phyloP scores from a whole-genome alignment of 2,329 filamentous ascomycete species.

The Pestalotiopsis sp. region DNA sequence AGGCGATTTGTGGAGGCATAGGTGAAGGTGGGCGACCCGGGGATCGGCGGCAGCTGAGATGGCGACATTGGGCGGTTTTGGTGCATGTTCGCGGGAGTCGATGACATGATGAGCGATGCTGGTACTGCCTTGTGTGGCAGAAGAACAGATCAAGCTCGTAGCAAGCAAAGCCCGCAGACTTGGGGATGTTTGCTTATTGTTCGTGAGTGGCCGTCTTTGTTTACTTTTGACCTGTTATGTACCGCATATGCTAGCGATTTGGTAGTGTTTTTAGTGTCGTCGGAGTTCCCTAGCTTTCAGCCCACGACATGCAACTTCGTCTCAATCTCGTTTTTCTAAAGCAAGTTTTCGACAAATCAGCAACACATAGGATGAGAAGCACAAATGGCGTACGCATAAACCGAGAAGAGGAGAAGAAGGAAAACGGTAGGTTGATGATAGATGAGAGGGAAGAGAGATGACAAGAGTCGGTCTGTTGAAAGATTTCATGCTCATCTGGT shows the following conservation, averaged over 20 bases:
- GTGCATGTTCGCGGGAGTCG: not conserved
- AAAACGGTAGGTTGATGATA: not conserved
- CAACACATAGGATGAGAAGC: not conserved
- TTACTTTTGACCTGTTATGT: conserved; percentile 1
- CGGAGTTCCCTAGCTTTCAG: not conserved
- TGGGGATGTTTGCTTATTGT: not conserved
- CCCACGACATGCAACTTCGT: not conserved
- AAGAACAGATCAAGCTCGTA: not conserved
- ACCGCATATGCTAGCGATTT: not conserved
- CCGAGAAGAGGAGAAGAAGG: not conserved
- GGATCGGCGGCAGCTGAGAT: conserved; percentile 62
- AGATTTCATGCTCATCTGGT: conserved; percentile 4
- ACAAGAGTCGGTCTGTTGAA: not conserved
- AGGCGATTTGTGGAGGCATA: conserved; percentile 64
- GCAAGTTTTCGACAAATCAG: not conserved
- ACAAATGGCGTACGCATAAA: not conserved
- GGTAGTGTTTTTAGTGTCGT: not conserved
- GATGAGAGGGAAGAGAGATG: not conserved
- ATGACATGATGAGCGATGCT: conserved; percentile 7
- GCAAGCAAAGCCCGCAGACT: not conserved
- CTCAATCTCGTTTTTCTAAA: not conserved
- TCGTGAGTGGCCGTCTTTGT: conserved; percentile 11
- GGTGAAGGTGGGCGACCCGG: conserved; percentile 65
- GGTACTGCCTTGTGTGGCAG: not conserved
- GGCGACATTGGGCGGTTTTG: conserved; percentile 43